Evolutionary conservation across 805 yeast genomes (phyloP), one percentile per base, ranked within the genome.

Genomic region (Wickerhamomyces chaumierensis): DNA sequence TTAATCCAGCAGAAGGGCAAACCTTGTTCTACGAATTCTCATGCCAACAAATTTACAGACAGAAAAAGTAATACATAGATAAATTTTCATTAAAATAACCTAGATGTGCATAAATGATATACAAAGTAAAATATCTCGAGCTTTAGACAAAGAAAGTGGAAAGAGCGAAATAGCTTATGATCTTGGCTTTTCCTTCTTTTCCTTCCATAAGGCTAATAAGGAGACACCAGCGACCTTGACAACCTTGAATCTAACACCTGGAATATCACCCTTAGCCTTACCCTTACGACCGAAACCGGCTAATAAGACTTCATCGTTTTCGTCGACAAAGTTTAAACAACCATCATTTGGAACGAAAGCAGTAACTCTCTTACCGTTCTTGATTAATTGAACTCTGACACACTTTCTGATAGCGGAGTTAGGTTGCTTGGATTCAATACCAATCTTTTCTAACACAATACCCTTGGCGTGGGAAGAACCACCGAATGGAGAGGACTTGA

Each of bases 211-310:
- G 69, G 99, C 98, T 69, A 88, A 80, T 72, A 92, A 81, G 61
- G 98, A 92, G 64, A 94, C 98, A 84, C 98, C 98, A 61, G 98
- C 85, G 61, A 92, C 99, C 81, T 92, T 92, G 69, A 92, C 99
- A 69, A 92, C 99, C 85, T 92, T 92, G 87, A 92, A 92, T 84
- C 99, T 92, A 68, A 92, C 99, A 86, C 99, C 99, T 72, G 98
- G 98, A 67, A 92, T 90, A 88, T 92, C 99, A 81, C 99, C 98
- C 94, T 92, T 92, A 71, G 98, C 98, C 81, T 92, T 92, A 79
- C 98, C 98, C 81, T 95, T 92, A 78, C 97, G 87, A 86, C 99
- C 99, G 87, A 92, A 92, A 81, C 99, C 99, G 64, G 99, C 97
- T 62, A 92, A 79, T 64, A 92, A 78, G 61, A 92, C 99, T 74